These are phyloP conservation scores for Neurospora sp. DNA, from an alignment of 495 filamentous ascomycete genomes.

Conservation along the genomic window DNA sequence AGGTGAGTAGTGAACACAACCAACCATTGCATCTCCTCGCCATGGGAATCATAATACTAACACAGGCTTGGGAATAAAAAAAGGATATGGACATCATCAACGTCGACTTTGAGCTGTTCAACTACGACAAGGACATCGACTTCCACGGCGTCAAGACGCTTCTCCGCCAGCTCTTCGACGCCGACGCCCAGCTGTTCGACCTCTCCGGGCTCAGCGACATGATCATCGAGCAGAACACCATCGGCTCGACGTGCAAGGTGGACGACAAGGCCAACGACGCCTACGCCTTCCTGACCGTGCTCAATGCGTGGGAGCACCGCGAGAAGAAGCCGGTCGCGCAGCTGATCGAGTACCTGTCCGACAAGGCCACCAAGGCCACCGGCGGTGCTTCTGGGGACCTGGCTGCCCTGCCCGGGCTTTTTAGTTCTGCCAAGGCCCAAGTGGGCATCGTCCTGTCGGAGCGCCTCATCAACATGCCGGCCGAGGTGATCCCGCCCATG, in stretches of 20 bases:
- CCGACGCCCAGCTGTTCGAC: constrained; percentile 73
- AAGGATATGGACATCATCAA: constrained; percentile 85
- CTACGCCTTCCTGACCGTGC: constrained; percentile 84
- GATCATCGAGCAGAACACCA: constrained; percentile 75
- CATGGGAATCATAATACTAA: not conserved
- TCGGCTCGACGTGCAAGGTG: constrained; percentile 92
- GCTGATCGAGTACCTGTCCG: constrained; percentile 60
- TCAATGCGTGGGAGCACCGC: constrained; percentile 76
- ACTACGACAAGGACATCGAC: constrained; percentile 79
- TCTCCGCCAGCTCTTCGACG: constrained; percentile 87
- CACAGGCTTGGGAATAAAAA: constrained; percentile 19
- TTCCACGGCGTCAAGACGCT: constrained; percentile 92
- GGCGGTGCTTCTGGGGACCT: constrained; percentile 36
- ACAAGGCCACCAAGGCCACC: constrained; percentile 36
- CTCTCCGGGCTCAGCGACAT: constrained; percentile 78
- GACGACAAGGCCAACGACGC: constrained; percentile 91
- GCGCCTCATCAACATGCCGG: constrained; percentile 88
- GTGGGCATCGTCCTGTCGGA: constrained; percentile 84
- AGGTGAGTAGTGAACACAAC: constrained; percentile 16
- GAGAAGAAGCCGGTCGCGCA: constrained; percentile 59
- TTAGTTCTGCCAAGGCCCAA: constrained; percentile 44
- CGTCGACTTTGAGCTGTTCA: constrained; percentile 98
- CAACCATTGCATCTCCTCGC: too few species aligned
- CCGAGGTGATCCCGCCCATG: constrained; percentile 88
- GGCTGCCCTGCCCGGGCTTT: constrained; percentile 41